phyloP scores from a whole-genome alignment of 768 basidiomycete genomes.

The Boletus eberwhitei region DNA sequence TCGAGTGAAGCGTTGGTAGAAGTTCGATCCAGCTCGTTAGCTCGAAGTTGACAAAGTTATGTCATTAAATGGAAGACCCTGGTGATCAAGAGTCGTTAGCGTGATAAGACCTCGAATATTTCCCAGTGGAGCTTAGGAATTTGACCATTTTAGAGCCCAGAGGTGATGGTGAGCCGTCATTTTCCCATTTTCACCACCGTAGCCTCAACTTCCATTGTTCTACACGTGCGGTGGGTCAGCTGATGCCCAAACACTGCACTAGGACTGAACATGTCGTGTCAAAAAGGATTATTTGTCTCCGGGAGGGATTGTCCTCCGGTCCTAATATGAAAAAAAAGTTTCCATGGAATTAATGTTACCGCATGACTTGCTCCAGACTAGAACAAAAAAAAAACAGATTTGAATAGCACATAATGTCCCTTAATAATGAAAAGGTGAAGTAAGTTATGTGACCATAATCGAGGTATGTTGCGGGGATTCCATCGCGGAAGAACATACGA shows the following conservation, averaged over 20 bases:
- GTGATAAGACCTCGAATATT: slow-evolving; percentile 20
- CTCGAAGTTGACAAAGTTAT: slow-evolving; percentile 19
- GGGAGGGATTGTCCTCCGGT: slow-evolving; percentile 23
- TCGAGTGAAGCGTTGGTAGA: slow-evolving; percentile 8
- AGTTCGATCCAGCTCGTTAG: slow-evolving; percentile 3
- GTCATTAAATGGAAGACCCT: slow-evolving; percentile 31
- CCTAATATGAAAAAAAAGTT: slow-evolving; percentile 30
- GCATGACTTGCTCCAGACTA: slow-evolving; percentile 22
- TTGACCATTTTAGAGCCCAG: slow-evolving; percentile 21
- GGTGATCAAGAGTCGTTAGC: slow-evolving; percentile 24
- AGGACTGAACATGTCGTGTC: slow-evolving; percentile 18
- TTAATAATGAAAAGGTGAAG: slow-evolving; percentile 28
- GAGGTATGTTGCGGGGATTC: slow-evolving; percentile 26
- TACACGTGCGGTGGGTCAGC: slow-evolving; percentile 29
- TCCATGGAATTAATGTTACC: slow-evolving; percentile 20
- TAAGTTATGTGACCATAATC: slow-evolving; percentile 25
- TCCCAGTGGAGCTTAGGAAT: slow-evolving; percentile 24
- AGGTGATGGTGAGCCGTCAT: slow-evolving; percentile 13
- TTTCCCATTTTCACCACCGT: slow-evolving; percentile 25
- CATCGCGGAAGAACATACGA: slow-evolving; percentile 27
- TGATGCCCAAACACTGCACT: slow-evolving; percentile 20
- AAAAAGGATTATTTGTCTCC: slow-evolving; percentile 24
- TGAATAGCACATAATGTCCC: slow-evolving; percentile 25
- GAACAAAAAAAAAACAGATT: slow-evolving; percentile 22
- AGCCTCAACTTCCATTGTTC: slow-evolving; percentile 31